Evolutionary conservation across 305 asterid species (phyloP).

Genomic region (Fraxinus xanthoxyloides): DNA sequence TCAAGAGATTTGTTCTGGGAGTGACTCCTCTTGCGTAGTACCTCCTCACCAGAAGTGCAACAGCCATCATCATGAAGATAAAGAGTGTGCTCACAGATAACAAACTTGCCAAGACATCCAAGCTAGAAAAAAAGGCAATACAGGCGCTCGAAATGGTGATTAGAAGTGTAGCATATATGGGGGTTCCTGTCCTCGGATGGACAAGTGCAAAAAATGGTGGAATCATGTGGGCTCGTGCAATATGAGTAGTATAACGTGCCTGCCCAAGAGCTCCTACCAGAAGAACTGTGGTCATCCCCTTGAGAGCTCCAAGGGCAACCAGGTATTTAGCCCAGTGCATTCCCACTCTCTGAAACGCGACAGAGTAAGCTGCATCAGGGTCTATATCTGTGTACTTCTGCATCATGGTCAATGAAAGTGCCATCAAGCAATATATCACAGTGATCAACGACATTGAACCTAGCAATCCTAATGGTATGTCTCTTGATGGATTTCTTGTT

Average conservation of each 20-base stretch:
- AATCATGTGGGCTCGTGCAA: conserved; percentile 72
- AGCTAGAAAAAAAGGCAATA: conserved; percentile 58
- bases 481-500: conserved; percentile 57
- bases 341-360: conserved; percentile 69
- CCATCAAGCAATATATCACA: conserved; percentile 68
- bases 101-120: conserved; percentile 45
- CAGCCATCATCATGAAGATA: conserved; percentile 68
- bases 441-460: conserved; percentile 82
- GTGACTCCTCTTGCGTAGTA: conserved; percentile 53
- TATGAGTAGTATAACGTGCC: conserved; percentile 66
- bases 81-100: conserved; percentile 65
- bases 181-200: conserved; percentile 67
- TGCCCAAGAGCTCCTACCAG: conserved; percentile 76
- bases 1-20: conserved; percentile 30
- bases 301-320: conserved; percentile 68
- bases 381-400: conserved; percentile 57
- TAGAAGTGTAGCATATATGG: conserved; percentile 53
- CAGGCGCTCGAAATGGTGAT: conserved; percentile 45
- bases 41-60: conserved; percentile 61
- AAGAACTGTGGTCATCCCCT: conserved; percentile 77
- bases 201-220: conserved; percentile 80
- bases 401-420: conserved; percentile 66
- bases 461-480: conserved; percentile 65
- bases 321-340: conserved; percentile 75
- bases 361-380: conserved; percentile 58